Base-by-base conservation (phyloP, 2,329 filamentous ascomycete genomes). In the Pseudogymnoascus sp. region DNA sequence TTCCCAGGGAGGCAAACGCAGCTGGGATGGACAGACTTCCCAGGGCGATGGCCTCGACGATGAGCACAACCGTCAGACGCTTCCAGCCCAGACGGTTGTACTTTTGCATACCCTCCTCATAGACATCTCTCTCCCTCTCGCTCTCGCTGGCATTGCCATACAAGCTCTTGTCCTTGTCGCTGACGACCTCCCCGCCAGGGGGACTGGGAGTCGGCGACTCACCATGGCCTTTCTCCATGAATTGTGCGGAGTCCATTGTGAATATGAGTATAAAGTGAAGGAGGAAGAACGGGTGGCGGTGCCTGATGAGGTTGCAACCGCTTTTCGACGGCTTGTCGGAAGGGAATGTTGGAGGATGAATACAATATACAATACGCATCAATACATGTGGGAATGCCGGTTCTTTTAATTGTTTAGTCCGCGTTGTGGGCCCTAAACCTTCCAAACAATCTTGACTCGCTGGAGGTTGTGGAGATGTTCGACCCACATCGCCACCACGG, bases 1-100 rank as follows among this genome's bases (percentile, higher is more conserved):
- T 67, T 18, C 67, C 67, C 22, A 69, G 60, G 1, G 65, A 65
- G 5, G 68, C 68, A 43, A 69, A 68, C 6, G 67, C 67, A 11
- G 35, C 43, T 2, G 67, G 68, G 20, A 69, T 64, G 7, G 64
- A 65, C 6, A 69, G 59, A 47, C 60, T 62, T 14, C 68, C 78
- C 25, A 80, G 72, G 6, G 77, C 76, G 63, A 79, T 78, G 30
- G 78, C 77, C 65, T 80, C 78, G 60, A 79, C 78, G 59, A 80
- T 78, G 60, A 80, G 69, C 61, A 78, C 76, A 18, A 79, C 70
- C 1, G 77, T 79, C 37, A 79, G 70, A 20, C 76, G 74, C 66
- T 79, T 78, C 79, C 80, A 82, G 58, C 79, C 67, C 8, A 68
- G 60, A 50, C 67, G 66, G 30, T 60, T 63, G 59, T 67, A 68